Evolutionary conservation across 1,284 basidiomycete species (phyloP).

Genomic region (Mrakiaceae sp.): DNA sequence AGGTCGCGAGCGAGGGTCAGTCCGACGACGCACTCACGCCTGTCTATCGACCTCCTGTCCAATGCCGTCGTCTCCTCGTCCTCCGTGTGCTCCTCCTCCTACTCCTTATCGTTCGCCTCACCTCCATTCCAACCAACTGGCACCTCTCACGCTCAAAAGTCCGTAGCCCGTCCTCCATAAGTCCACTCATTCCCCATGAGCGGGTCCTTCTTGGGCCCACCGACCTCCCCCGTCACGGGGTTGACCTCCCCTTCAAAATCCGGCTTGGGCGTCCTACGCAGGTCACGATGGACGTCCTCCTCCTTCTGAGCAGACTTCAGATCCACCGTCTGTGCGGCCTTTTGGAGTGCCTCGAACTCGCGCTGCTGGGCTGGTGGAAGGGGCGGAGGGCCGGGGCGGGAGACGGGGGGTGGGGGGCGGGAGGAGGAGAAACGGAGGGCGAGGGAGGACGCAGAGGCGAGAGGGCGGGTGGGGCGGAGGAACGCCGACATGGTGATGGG

Average conservation of each 20-base stretch:
- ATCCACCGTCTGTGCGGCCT: conserved; percentile 27
- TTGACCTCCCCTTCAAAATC: conserved; percentile 45
- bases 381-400: conserved; percentile 31
- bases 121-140: too few species aligned
- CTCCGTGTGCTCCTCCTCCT: too few species aligned
- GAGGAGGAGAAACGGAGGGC: background rate
- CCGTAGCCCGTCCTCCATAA: conserved; percentile 35
- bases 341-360: conserved; percentile 34
- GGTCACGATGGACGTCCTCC: conserved; percentile 36
- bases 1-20: too few species aligned
- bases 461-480: background rate
- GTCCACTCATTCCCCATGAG: conserved; percentile 37
- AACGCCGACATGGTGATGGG: too few species aligned
- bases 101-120: too few species aligned
- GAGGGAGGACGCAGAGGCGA: background rate
- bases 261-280: conserved; percentile 35
- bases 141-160: conserved; percentile 38
- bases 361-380: conserved; percentile 33
- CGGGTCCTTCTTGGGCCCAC: conserved; percentile 46
- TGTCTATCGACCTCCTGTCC: too few species aligned
- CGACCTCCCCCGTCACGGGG: conserved; percentile 44
- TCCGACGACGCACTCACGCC: too few species aligned
- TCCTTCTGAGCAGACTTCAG: conserved; percentile 17
- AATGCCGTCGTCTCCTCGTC: too few species aligned
- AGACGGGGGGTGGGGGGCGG: conserved; percentile 19